Conservation (phyloP, 2,329 filamentous ascomycete genomes). For the Cladosporium oxysporum region DNA sequence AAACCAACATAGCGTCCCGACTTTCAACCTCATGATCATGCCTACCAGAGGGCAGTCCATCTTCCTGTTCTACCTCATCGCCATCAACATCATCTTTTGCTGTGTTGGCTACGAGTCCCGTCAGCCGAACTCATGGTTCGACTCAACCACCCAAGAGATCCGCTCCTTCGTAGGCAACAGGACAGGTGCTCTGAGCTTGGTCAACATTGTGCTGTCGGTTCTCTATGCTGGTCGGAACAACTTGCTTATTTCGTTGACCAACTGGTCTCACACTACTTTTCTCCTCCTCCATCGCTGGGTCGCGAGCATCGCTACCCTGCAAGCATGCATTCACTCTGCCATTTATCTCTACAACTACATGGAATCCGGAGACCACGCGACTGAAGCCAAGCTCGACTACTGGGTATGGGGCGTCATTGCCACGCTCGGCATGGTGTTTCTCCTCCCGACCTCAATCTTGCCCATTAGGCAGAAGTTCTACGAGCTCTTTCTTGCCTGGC, state of each 20-base stretch:
- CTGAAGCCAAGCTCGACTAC: slow-evolving; percentile 36
- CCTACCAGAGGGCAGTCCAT: slow-evolving; percentile 33
- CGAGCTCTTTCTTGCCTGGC: slow-evolving; percentile 49
- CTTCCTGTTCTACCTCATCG: slow-evolving; percentile 33
- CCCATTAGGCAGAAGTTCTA: slow-evolving; percentile 43
- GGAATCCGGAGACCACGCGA: slow-evolving; percentile 24
- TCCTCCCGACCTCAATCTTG: slow-evolving; percentile 40
- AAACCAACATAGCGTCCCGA: slow-evolving; percentile 20
- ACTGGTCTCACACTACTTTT: slow-evolving; percentile 54
- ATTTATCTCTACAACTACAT: slow-evolving; percentile 39
- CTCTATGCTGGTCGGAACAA: slow-evolving; percentile 53
- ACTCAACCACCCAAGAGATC: slow-evolving; percentile 29
- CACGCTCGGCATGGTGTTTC: slow-evolving; percentile 37
- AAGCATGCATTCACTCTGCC: slow-evolving; percentile 52
- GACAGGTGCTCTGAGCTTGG: slow-evolving; percentile 45
- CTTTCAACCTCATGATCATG: slow-evolving; percentile 22
- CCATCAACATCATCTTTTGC: slow-evolving; percentile 37
- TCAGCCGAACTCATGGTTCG: slow-evolving; percentile 34
- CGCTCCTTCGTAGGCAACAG: slow-evolving; percentile 43
- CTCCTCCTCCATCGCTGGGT: slow-evolving; percentile 54
- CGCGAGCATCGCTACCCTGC: slow-evolving; percentile 47
- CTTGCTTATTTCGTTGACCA: slow-evolving; percentile 50
- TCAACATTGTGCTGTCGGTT: slow-evolving; percentile 46
- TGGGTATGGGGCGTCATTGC: slow-evolving; percentile 51
- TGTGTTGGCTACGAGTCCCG: slow-evolving; percentile 27